Evolutionary conservation across 179 eudicot genomes (phyloP).

Genomic region (Silene vulgaris): DNA sequence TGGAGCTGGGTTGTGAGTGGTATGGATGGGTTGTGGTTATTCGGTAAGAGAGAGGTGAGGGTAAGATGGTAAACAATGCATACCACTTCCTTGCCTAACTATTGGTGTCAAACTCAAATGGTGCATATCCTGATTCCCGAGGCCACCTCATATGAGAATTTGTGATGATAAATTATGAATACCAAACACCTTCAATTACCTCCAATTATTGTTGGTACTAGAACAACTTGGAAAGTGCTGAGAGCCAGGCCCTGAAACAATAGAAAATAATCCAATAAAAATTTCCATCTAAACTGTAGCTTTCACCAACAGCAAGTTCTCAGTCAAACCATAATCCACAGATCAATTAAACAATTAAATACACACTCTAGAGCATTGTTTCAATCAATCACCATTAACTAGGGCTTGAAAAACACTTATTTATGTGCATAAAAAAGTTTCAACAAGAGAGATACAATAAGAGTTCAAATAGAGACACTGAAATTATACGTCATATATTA

Average conservation of each 20-base stretch:
- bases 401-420: not conserved
- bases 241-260: slow-evolving; percentile 83
- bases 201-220: slow-evolving; percentile 84
- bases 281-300: not conserved
- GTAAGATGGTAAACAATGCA: too few relatives aligned
- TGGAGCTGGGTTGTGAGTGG: too few relatives aligned
- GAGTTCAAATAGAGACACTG: not conserved
- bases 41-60: too few relatives aligned
- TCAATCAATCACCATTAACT: not conserved
- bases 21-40: too few relatives aligned
- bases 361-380: not conserved
- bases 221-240: slow-evolving; percentile 96
- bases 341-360: not conserved
- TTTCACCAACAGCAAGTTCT: not conserved
- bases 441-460: not conserved
- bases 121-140: not conserved
- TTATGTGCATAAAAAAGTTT: not conserved
- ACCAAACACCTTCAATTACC: slow-evolving; percentile 44
- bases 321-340: not conserved
- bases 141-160: not conserved
- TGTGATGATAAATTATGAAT: slow-evolving; percentile 4
- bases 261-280: slow-evolving; percentile 10
- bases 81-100: too few relatives aligned
- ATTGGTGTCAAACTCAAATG: too few relatives aligned
- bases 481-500: not conserved